These are phyloP conservation scores for Globomyces sp. DNA, from an alignment of 371 early-diverging fungal species.

Conservation along the genomic window DNA sequence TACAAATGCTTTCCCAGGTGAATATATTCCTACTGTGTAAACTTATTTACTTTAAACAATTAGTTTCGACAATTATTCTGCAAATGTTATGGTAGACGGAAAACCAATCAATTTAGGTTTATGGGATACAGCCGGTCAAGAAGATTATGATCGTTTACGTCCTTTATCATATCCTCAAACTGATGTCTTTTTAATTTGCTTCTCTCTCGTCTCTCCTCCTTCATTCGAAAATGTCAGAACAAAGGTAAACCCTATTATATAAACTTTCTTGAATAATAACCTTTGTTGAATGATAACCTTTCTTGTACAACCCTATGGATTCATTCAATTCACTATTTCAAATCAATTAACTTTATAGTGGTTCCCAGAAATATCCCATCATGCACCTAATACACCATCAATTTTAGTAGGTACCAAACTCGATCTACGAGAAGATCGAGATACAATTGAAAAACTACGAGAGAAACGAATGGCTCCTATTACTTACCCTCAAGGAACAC, in stretches of 20 bases:
- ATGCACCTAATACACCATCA: conserved; percentile 91
- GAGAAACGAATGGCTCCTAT: conserved; percentile 90
- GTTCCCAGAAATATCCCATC: conserved; percentile 94
- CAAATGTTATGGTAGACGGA: conserved; percentile 74
- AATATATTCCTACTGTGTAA: conserved; percentile 98
- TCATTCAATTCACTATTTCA: neutral
- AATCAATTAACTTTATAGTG: conserved; percentile 55
- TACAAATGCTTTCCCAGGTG: conserved; percentile 96
- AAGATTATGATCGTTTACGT: conserved; percentile 81
- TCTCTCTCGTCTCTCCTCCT: conserved; percentile 70
- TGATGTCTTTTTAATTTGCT: conserved; percentile 86
- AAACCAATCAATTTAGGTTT: conserved; percentile 80
- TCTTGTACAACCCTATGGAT: neutral
- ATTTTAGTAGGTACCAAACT: conserved; percentile 98
- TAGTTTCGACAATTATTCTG: conserved; percentile 83
- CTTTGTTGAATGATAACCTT: neutral
- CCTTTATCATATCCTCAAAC: conserved; percentile 87
- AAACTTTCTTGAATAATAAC: neutral
- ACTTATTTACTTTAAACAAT: conserved; percentile 17
- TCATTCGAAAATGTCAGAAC: conserved; percentile 82
- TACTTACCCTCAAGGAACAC: conserved; percentile 81
- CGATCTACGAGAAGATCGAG: conserved; percentile 93
- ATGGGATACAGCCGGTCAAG: conserved; percentile 93
- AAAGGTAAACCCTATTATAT: conserved; percentile 52
- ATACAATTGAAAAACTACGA: conserved; percentile 81